phyloP scores from a whole-genome alignment of 805 yeast genomes.

The Huiozyma sinensis region DNA sequence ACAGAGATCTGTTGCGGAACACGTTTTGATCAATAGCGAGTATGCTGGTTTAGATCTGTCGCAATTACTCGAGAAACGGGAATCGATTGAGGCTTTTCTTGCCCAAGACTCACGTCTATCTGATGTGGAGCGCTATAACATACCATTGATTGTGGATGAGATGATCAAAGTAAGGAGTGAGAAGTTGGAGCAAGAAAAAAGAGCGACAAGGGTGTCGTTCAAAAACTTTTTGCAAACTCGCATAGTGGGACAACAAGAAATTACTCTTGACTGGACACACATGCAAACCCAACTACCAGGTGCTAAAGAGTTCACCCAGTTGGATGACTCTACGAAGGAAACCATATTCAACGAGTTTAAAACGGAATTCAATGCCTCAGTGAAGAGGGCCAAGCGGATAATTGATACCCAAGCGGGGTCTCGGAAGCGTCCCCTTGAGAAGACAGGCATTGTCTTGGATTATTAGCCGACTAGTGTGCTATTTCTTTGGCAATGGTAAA shows the following conservation, averaged over 20 bases:
- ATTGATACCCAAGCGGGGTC: not conserved
- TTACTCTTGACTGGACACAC: not conserved
- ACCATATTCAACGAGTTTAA: no score
- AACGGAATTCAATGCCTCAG: no score
- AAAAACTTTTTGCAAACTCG: not conserved
- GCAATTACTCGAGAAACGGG: not conserved
- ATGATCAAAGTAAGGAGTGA: no score
- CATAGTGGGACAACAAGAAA: not conserved
- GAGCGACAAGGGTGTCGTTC: not conserved
- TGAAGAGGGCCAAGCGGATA: no score
- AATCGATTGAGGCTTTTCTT: no score
- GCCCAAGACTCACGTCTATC: not conserved
- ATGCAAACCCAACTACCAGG: no score
- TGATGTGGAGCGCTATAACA: not conserved
- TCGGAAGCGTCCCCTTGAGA: not conserved
- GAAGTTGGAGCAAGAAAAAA: no score
- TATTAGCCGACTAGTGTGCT: no score
- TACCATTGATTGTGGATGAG: not conserved
- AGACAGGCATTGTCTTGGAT: not conserved
- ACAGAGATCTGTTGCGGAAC: slow-evolving; percentile 49
- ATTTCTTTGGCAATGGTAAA: no score
- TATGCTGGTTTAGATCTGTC: not conserved
- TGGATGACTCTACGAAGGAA: no score
- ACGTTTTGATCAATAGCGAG: slow-evolving; percentile 30
- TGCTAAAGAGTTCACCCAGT: no score